Percentiles rank a stretch among this genome's conserved stretches.
These are phyloP conservation scores for Picochlorum sp. DNA, from an alignment of 139 green algal genomes.

Conservation along the genomic window DNA sequence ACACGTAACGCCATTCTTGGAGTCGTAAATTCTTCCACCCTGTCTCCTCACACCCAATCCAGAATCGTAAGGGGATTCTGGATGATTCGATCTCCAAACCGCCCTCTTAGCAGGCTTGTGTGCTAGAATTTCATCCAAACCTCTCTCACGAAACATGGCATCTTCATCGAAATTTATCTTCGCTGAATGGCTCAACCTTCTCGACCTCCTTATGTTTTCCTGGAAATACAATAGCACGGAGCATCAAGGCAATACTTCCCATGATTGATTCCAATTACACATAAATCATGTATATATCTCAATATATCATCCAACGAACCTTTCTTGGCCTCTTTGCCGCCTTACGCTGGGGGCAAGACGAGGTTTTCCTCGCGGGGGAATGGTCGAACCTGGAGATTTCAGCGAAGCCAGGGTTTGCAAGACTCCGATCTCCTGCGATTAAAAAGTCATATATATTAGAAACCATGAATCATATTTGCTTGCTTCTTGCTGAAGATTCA, in stretches of 20 bases:
- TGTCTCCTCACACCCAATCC: conserved; percentile 58
- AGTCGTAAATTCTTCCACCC: conserved; percentile 68
- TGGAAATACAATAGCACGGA: no score
- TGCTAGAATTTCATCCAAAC: conserved; percentile 2
- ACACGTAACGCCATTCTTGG: conserved; percentile 60
- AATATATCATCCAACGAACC: no score
- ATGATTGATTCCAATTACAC: no score
- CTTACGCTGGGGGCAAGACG: no score
- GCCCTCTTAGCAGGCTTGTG: neutral
- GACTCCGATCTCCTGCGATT: conserved; percentile 4
- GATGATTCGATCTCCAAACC: no score
- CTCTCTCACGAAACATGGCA: conserved; percentile 12
- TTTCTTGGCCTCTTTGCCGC: no score
- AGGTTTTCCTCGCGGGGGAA: no score
- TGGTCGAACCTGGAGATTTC: neutral
- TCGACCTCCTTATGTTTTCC: neutral
- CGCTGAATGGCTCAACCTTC: neutral
- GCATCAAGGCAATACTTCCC: no score
- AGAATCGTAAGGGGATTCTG: conserved; percentile 32
- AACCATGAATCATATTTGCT: no score
- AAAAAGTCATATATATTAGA: neutral
- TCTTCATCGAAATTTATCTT: conserved; percentile 15
- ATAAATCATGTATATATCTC: no score
- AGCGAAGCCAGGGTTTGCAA: neutral
- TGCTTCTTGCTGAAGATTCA: no score